These are phyloP conservation scores for Annulohypoxylon maeteangense DNA, from an alignment of 495 filamentous ascomycete genomes.

Conservation along the genomic window DNA sequence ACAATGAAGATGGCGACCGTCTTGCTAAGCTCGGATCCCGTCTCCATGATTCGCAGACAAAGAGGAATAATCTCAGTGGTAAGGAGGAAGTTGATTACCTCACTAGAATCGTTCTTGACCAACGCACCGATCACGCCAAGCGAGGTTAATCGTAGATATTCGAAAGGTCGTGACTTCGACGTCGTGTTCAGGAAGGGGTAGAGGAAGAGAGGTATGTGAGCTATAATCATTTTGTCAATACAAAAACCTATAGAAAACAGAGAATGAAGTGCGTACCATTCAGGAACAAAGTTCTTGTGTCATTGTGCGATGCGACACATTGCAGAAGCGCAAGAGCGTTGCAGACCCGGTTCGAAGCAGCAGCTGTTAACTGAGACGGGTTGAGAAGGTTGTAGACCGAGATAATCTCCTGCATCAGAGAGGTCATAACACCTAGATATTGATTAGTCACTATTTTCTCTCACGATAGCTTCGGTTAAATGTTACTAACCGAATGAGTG, in stretches of 20 bases:
- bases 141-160: constrained; percentile 96
- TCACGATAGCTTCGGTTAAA: not conserved
- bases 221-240: constrained; percentile 58
- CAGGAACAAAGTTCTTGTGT: constrained; percentile 91
- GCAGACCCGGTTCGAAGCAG: constrained; percentile 96
- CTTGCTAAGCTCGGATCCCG: constrained; percentile 97
- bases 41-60: constrained; percentile 99
- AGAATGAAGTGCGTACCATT: constrained; percentile 71
- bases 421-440: constrained; percentile 91
- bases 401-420: constrained; percentile 96
- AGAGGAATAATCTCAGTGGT: constrained; percentile 99
- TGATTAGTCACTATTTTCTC: constrained; percentile 22
- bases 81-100: constrained; percentile 98
- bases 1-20: constrained; percentile 99
- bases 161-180: constrained; percentile 96
- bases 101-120: constrained; percentile 98
- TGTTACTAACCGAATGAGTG: constrained; percentile 89
- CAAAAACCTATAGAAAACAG: not conserved
- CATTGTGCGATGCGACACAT: constrained; percentile 97
- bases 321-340: constrained; percentile 97
- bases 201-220: constrained; percentile 98
- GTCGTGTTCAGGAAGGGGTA: constrained; percentile 99
- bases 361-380: constrained; percentile 94
- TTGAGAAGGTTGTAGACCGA: constrained; percentile 97
- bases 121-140: constrained; percentile 97